Evolutionary conservation across 805 yeast species (phyloP).

Genomic region (Blastobotrys chiropterorum): DNA sequence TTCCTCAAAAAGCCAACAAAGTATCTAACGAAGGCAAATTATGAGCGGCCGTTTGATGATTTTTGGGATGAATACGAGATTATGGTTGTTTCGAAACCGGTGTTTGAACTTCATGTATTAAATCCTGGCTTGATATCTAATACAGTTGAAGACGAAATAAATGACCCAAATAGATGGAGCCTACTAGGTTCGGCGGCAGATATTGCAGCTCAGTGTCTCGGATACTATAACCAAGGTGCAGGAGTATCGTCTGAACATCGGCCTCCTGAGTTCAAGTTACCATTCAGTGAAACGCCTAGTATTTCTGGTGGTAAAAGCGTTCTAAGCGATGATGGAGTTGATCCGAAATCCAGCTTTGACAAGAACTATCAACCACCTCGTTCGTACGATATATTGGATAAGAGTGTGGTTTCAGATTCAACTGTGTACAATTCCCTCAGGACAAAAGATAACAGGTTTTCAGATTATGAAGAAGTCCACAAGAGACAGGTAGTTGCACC

Average conservation of each 20-base stretch:
- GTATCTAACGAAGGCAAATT: slow-evolving; percentile 27
- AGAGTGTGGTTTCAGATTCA: neutral
- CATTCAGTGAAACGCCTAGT: neutral
- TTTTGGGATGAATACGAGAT: slow-evolving; percentile 34
- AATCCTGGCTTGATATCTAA: slow-evolving; percentile 45
- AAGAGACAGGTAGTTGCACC: neutral
- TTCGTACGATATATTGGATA: neutral
- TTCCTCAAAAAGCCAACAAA: slow-evolving; percentile 40
- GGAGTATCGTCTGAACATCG: neutral
- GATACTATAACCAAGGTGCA: slow-evolving; percentile 8
- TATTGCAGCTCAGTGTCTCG: slow-evolving; percentile 32
- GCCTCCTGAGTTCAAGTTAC: neutral
- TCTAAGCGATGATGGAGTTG: neutral
- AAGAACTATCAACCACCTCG: neutral
- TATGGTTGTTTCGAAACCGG: slow-evolving; percentile 24
- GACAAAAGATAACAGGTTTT: neutral
- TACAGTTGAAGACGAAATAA: slow-evolving; percentile 33
- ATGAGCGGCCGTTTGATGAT: slow-evolving; percentile 21
- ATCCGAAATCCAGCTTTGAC: neutral
- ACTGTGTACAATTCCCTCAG: neutral
- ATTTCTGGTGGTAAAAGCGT: slow-evolving; percentile 1
- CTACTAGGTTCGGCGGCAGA: slow-evolving; percentile 32
- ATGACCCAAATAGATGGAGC: slow-evolving; percentile 29
- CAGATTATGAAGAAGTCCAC: neutral
- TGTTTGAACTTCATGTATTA: slow-evolving; percentile 34